Evolutionary conservation across 345 rosid genomes (phyloP), one percentile per base, ranked within the genome.

Genomic region (Passiflora organensis): DNA sequence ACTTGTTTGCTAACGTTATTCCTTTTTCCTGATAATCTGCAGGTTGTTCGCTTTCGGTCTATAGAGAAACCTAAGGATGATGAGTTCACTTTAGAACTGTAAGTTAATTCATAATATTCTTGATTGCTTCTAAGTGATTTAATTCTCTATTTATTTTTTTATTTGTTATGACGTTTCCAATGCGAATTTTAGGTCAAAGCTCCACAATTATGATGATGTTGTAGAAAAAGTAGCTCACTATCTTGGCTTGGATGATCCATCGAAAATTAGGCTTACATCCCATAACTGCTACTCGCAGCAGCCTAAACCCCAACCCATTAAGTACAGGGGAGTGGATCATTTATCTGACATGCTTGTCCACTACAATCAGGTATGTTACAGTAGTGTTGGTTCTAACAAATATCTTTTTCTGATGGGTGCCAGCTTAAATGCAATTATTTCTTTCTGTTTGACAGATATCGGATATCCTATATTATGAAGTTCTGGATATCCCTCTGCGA

Each of bases 261-360:
- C 91, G 39, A 89, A 85, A 82, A 75, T 93, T 55, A 81, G 99
- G 81, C 91, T 93, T 43, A 93, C 99, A 37, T 77, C 99, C 73
- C 99, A 93, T 72, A 93, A 93, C 72, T 93, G 97, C 76, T 86
- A 93, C 74, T 89, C 97, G 39, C 99, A 86, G 76, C 99, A 93
- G 76, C 97, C 99, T 51, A 93, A 93, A 72, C 96, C 99, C 50
- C 91, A 83, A 65, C 88, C 97, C 19, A 83, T 93, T 34, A 89
- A 85, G 71, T 89, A 80, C 73, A 89, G 80, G 53, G 99, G 99
- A 65, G 82, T 87, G 51, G 89, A 86, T 59, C 95, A 72, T 80
- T 77, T 93, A 66, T 78, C 88, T 53, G 96, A 89, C 59, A 94
- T 94, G 97, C 67, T 89, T 65, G 80, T 80, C 55, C 96, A 94